Evolutionary conservation across 2,329 filamentous ascomycete genomes (phyloP).

Genomic region (Trichophyton schoenleinii): DNA sequence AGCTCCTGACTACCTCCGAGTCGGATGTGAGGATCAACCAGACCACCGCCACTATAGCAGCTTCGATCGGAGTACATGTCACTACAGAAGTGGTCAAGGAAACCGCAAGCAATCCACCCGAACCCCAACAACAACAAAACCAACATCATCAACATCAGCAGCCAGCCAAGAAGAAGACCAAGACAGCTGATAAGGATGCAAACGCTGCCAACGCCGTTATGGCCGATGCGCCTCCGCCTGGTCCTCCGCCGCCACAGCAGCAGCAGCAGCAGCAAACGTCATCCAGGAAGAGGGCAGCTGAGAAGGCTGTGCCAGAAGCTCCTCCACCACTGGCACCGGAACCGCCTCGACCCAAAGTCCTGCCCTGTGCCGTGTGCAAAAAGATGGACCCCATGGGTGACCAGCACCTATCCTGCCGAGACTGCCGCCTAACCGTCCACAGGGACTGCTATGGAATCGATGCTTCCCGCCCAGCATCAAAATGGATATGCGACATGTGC

Average conservation of each 20-base stretch:
- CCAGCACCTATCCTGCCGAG: constrained; percentile 63
- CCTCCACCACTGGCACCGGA: constrained; percentile 55
- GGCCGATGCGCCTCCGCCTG: constrained; percentile 16
- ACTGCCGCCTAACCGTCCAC: constrained; percentile 86
- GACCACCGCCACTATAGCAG: constrained; percentile 33
- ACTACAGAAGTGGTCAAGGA: constrained; percentile 21
- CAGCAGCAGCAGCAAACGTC: constrained; percentile 16
- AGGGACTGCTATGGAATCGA: constrained; percentile 84
- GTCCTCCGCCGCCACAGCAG: constrained; percentile 20
- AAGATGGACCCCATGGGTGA: constrained; percentile 60
- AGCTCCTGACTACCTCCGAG: constrained; percentile 35
- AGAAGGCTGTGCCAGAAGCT: constrained; percentile 42
- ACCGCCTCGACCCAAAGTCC: constrained; percentile 60
- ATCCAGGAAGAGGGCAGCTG: constrained; percentile 49
- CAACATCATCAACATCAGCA: constrained; percentile 22
- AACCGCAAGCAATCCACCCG: constrained; percentile 14
- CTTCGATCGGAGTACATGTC: constrained; percentile 30
- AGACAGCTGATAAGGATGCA: constrained; percentile 40
- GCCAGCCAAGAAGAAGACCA: constrained; percentile 49
- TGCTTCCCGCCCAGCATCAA: constrained; percentile 52
- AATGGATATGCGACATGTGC: constrained; percentile 96
- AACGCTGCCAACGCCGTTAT: constrained; percentile 34
- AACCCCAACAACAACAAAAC: constrained; percentile 23
- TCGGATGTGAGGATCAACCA: constrained; percentile 33
- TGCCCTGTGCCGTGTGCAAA: constrained; percentile 78